Evolutionary conservation across 73 alveolate genomes (phyloP).

Genomic region (Stentor roeselii): DNA sequence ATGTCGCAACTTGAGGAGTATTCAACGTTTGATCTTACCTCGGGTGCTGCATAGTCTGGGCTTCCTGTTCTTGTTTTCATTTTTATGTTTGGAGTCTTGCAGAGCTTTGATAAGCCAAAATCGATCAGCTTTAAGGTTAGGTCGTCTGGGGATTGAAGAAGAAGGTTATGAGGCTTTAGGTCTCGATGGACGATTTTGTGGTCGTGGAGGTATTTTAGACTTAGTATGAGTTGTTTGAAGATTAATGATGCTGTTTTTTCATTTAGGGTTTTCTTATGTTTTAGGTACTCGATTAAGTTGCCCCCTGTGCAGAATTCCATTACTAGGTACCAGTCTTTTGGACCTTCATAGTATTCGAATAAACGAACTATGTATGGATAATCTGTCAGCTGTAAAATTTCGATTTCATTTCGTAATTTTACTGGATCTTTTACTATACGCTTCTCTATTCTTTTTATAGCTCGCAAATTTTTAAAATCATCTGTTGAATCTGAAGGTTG

Average conservation of each 20-base stretch:
- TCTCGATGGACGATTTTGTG: conserved; percentile 72
- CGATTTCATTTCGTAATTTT: too few relatives aligned
- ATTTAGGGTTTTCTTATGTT: conserved; percentile 51
- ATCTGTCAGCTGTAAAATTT: too few relatives aligned
- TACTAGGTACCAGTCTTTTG: conserved; percentile 52
- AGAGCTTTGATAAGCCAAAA: conserved; percentile 49
- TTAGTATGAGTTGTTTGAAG: conserved; percentile 47
- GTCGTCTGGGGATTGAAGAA: conserved; percentile 42
- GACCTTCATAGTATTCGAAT: conserved; percentile 70
- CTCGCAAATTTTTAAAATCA: too few relatives aligned
- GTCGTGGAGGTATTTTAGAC: conserved; percentile 52
- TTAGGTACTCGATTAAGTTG: conserved; percentile 49
- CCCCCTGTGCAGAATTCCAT: conserved; percentile 65
- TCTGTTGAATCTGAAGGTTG: too few relatives aligned
- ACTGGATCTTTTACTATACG: too few relatives aligned
- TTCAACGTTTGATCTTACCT: background rate
- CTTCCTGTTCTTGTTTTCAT: too few relatives aligned
- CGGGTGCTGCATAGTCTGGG: conserved; percentile 3
- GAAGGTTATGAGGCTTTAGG: conserved; percentile 69
- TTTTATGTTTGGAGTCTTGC: too few relatives aligned
- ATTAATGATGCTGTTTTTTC: conserved; percentile 58
- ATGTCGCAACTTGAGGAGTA: background rate
- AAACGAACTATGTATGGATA: too few relatives aligned
- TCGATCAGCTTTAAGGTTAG: conserved; percentile 49
- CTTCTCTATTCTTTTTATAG: too few relatives aligned